Conservation (phyloP, 345 rosid genomes). For the Eutrema japonicum region DNA sequence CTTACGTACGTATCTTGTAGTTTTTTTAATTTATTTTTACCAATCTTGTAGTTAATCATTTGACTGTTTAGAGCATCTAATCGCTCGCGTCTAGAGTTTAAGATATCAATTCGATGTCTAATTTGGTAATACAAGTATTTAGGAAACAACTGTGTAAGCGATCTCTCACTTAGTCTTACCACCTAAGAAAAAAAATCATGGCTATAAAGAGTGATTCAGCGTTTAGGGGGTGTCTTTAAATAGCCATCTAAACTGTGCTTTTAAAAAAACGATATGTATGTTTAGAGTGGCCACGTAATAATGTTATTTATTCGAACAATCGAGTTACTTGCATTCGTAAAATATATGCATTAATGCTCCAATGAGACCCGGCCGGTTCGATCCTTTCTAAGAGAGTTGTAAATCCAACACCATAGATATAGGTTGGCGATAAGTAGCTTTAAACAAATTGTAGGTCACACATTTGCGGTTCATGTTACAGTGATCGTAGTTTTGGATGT, state of each 20-base stretch:
- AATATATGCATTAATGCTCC: constrained; percentile 9
- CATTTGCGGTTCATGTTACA: constrained; percentile 12
- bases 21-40: neutral
- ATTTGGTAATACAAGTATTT: neutral
- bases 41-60: neutral
- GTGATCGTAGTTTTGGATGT: neutral
- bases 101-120: neutral
- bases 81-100: neutral
- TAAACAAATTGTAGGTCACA: constrained; percentile 9
- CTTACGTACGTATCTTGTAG: neutral
- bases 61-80: neutral
- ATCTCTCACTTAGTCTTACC: constrained; percentile 8
- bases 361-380: neutral
- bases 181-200: neutral
- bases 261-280: neutral
- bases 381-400: constrained; percentile 15
- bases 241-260: neutral
- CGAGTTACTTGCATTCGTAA: constrained; percentile 30
- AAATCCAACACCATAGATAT: constrained; percentile 18
- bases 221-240: neutral
- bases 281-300: neutral
- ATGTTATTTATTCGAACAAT: neutral
- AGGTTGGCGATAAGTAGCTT: constrained; percentile 6
- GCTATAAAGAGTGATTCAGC: neutral
- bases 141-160: neutral